Base-by-base conservation (phyloP, 2,329 filamentous ascomycete genomes). In the Aureobasidium vineae region DNA sequence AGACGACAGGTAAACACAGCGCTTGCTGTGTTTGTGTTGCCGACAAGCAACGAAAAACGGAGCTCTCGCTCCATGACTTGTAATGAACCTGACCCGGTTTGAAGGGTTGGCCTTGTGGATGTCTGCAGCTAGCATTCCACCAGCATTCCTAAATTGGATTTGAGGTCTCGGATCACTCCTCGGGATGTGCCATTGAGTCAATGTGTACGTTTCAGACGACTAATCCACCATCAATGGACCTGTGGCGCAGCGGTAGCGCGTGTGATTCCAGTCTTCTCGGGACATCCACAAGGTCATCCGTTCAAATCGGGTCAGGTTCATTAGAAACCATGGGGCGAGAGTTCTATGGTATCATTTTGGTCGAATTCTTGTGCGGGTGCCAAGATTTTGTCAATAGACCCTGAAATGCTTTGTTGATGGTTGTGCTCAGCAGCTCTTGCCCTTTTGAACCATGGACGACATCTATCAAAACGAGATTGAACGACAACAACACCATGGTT, bases 271-370 rank as follows among this genome's bases (percentile, higher is more conserved):
- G 56, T 60, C 10, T 59, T 7, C 21, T 47, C n/a, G 28, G 56
- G 13, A 47, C 40, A 36, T 26, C 59, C 59, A 38, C 59, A 50
- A 63, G 59, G 59, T 63, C 59, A 40, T 63, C 59, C 59, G 59
- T 63, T 63, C 59, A 63, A 63, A 40, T 63, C 59, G 59, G 59
- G 59, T 40, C 33, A 40, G 59, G 59, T 63, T 63, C 59, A 63
- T 47, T 15, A 60, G 53, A 59, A n/a, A 4, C 5, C 10, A 6
- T 33, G 15, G 26, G 7, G 26, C 49, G 16, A 23, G 3, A 38
- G 33, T 19, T n/a, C 13, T 11, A 2, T 19, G 31, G 19, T 8
- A 10, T 19, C 5, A 6, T 13, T 56, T 56, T 56, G 40, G 36
- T 19, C 33, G 8, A 36, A 13, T 5, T 15, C 19, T 3, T 13